A percentile compares a stretch with the other conserved stretches of the same genome.
Conservation (phyloP, 352 stramenopile genomes). For the Blastocystis hominis region DNA sequence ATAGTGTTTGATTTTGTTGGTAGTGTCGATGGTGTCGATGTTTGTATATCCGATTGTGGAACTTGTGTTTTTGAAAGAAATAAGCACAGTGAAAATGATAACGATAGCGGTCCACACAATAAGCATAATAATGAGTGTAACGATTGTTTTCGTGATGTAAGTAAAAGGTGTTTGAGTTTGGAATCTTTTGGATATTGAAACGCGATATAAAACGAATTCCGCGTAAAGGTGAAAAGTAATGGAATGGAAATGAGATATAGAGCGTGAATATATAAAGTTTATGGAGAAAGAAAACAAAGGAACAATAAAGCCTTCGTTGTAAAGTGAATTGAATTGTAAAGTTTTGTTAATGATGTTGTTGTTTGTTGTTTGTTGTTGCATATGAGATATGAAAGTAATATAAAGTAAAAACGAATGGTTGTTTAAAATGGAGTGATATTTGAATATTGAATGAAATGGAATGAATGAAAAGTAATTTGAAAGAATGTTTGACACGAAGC, state of each 20-base stretch:
- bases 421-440: no score
- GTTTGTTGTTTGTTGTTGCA: not conserved
- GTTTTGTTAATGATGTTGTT: not conserved
- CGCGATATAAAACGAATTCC: not conserved
- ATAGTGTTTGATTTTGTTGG: not conserved
- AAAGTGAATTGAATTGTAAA: no score
- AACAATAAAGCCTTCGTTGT: not conserved
- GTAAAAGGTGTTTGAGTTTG: not conserved
- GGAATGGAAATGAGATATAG: not conserved
- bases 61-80: no score
- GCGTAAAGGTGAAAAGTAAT: not conserved
- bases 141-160: no score
- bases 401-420: no score
- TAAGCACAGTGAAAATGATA: no score
- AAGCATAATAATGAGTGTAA: no score
- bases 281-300: slow-evolving; percentile 34
- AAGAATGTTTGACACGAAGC: slow-evolving; percentile 24
- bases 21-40: not conserved
- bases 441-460: not conserved
- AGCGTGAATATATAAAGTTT: not conserved
- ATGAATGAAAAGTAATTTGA: not conserved
- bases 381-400: no score
- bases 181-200: not conserved
- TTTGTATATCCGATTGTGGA: not conserved
- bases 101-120: no score